Base-by-base conservation (phyloP, 139 green algal genomes). In the Diplosphaera chodatii region DNA sequence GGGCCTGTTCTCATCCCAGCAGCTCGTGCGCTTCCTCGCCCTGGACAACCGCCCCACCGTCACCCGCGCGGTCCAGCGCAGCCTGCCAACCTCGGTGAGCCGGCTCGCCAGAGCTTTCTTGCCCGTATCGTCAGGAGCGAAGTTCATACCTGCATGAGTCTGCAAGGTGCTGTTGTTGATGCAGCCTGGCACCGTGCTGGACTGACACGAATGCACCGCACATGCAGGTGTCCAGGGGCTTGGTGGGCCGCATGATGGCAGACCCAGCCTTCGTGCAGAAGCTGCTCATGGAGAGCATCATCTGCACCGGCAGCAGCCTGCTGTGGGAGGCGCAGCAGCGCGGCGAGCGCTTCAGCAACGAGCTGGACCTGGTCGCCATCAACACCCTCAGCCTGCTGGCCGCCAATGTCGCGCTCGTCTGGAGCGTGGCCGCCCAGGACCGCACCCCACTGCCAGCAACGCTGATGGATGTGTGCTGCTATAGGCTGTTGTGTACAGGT, bases 201-300 rank as follows among this genome's bases (percentile, higher is more conserved):
- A 13, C 5, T 64, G 56, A 32, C 15, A 4, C 27, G 29, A 22
- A 37, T 32, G 10, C 37, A 13, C 29, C 63, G 30, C 27, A 21
- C 1, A 23, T 75, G 71, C 82, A 92, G 83, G 75, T 88, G 29
- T 89, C 90, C 0, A 85, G 93, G 16, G 88, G 88, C 40, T 93
- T 99, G 72, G 88, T 99, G 41, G 95, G 95, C 48, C 85, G 94
- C 48, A 72, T 97, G 10, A 98, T 99, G 92, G 95, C 91, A 15
- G 95, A 99, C 81, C 94, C 95, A 0, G 93, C 88, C 0, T 98
- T 99, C 71, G 81, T 94, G 37, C 90, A 95, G 55, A 99, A 99
- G 88, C 68, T 98, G 68, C 67, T 80, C 3, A 78, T 97, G 55
- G 95, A 99, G 84, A 85, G 94, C 74, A 37, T 75, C 2, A 78